Conservation (phyloP, 306 rosid genomes). For the Pterocarpus santalinus region DNA sequence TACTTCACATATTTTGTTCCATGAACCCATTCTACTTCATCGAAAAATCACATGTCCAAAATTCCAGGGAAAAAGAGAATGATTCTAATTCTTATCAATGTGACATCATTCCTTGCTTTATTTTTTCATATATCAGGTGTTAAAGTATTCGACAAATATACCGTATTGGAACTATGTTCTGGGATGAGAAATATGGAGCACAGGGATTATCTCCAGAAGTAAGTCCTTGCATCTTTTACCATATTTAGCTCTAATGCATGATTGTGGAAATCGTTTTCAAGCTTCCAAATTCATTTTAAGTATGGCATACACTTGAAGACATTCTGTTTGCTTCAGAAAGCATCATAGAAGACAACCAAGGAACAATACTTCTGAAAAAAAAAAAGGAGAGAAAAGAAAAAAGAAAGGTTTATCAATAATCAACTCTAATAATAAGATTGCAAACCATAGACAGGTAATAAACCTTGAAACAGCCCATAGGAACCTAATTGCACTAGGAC, state of each 20-base stretch:
- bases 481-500: neutral
- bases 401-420: neutral
- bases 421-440: neutral
- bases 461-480: neutral
- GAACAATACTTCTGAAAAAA: neutral
- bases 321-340: slow-evolving; percentile 3
- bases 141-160: slow-evolving; percentile 84
- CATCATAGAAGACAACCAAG: neutral
- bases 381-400: slow-evolving; percentile 46
- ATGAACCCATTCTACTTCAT: slow-evolving; percentile 27
- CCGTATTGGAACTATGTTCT: slow-evolving; percentile 92
- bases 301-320: slow-evolving; percentile 13
- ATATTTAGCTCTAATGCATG: slow-evolving; percentile 25
- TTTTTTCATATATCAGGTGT: slow-evolving; percentile 58
- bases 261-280: slow-evolving; percentile 5
- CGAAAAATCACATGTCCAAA: neutral
- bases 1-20: slow-evolving; percentile 20
- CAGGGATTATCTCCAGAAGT: slow-evolving; percentile 84
- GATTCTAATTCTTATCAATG: neutral
- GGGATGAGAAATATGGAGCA: slow-evolving; percentile 93
- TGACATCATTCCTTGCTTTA: slow-evolving; percentile 33
- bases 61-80: neutral
- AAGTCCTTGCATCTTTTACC: slow-evolving; percentile 38
- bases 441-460: neutral
- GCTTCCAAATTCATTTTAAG: slow-evolving; percentile 16